These are phyloP conservation scores for Yarrowia sp. DNA, from an alignment of 805 yeast species.

Conservation along the genomic window DNA sequence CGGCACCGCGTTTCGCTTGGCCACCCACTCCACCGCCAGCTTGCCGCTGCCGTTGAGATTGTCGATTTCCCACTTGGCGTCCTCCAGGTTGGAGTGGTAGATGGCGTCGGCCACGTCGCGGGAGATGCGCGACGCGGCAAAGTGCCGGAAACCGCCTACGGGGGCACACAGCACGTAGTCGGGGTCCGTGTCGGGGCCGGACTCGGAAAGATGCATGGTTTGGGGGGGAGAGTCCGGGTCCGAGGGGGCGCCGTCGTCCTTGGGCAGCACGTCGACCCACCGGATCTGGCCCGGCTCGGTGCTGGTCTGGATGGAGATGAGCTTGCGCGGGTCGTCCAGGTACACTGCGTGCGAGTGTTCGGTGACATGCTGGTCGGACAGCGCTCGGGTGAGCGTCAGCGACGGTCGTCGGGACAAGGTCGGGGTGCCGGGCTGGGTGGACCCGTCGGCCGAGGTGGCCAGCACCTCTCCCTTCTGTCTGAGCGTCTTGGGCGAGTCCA, in stretches of 20 bases:
- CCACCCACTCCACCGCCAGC: conserved; percentile 52
- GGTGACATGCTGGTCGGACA: conserved; percentile 27
- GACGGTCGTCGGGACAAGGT: conserved; percentile 21
- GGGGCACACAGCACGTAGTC: conserved; percentile 49
- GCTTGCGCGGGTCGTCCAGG: conserved; percentile 52
- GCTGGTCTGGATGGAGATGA: conserved; percentile 49
- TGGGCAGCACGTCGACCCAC: conserved; percentile 42
- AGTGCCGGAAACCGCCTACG: conserved; percentile 51
- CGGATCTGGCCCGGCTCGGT: conserved; percentile 54
- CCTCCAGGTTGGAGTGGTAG: conserved; percentile 36
- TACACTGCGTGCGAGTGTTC: conserved; percentile 44
- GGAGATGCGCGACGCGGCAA: conserved; percentile 43
- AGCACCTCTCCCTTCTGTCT: conserved; percentile 32
- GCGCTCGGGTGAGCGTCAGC: conserved; percentile 8
- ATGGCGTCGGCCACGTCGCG: conserved; percentile 38
- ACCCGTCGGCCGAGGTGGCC: conserved; percentile 12
- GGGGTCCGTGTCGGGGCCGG: conserved; percentile 36
- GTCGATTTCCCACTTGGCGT: conserved; percentile 18
- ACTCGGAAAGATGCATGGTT: conserved; percentile 10
- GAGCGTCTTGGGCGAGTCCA: conserved; percentile 34
- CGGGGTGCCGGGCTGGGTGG: conserved; percentile 12
- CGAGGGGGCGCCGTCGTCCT: conserved; percentile 1
- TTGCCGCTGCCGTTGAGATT: conserved; percentile 42
- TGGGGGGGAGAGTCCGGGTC: conserved; percentile 2
- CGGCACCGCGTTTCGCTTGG: conserved; percentile 46